Percentiles rank a stretch among this genome's conserved stretches.
These are phyloP conservation scores for Diplosphaera chodatii DNA, from an alignment of 139 green algal species.

Conservation along the genomic window DNA sequence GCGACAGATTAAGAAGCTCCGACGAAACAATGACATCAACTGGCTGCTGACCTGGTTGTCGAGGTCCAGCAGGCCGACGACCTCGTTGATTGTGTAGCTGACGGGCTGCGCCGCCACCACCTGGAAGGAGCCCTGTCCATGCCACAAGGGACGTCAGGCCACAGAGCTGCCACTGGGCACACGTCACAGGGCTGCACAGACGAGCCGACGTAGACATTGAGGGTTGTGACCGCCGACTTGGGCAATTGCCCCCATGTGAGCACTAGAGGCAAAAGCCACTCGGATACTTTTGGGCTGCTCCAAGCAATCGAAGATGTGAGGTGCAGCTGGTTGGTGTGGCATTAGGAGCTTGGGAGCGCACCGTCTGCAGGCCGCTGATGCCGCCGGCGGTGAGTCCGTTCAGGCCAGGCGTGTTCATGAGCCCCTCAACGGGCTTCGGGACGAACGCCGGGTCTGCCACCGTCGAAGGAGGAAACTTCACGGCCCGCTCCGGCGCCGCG, in stretches of 20 bases:
- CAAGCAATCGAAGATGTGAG: not conserved
- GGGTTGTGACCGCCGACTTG: too few species aligned
- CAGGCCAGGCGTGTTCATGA: slow-evolving; percentile 25
- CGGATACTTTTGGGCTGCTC: too few species aligned
- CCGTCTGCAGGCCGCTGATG: slow-evolving; percentile 7
- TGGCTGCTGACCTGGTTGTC: slow-evolving; percentile 29
- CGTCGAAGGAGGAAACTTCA: too few species aligned
- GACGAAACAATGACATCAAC: too few species aligned
- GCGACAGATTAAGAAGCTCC: too few species aligned
- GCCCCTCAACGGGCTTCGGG: not conserved
- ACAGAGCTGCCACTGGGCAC: too few species aligned
- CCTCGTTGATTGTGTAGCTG: slow-evolving; percentile 30
- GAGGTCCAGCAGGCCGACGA: slow-evolving; percentile 17
- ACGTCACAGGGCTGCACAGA: too few species aligned
- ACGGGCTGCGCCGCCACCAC: slow-evolving; percentile 29
- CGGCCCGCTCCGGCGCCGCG: not conserved
- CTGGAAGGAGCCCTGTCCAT: slow-evolving; percentile 19
- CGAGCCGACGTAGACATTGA: too few species aligned
- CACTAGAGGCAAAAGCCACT: too few species aligned
- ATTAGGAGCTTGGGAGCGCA: not conserved
- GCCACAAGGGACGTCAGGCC: too few species aligned
- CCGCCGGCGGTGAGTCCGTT: slow-evolving; percentile 23
- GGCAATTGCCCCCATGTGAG: too few species aligned
- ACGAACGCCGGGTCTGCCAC: not conserved
- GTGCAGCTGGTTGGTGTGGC: too few species aligned